Base-by-base conservation (phyloP, 2,329 filamentous ascomycete species). In the Clarireedia homoeocarpa region DNA sequence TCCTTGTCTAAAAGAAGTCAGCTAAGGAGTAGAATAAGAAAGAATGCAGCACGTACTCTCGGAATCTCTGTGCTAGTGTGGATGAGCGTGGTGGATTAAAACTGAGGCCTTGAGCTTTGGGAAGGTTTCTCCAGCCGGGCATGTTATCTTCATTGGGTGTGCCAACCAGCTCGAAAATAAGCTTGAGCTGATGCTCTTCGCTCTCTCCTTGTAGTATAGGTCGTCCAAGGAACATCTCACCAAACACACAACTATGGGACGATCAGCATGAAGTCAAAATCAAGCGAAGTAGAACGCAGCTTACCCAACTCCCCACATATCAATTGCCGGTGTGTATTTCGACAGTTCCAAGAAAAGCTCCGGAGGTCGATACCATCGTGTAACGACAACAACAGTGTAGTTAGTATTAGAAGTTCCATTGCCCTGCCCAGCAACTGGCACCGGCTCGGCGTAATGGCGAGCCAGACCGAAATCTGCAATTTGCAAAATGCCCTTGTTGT, bases 401-500 rank as follows among this genome's bases (percentile, higher is more conserved):
- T 97, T 91, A 67, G 91, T 81, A 56, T 82, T 83, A 0, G 91
- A 91, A 55, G 92, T 87, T 45, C 94, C 92, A 59, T 89, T 89
- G 39, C 91, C 88, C 58, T 80, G 80, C 0, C 91, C 91, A 24
- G 88, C 76, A 56, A 83, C 81, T 2, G 94, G 94, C 4, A 86
- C 83, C 0, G 81, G 79, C 45, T 95, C 94, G 61, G 96, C 91
- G 69, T 96, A 99, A 66, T 95, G 89, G 66, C 94, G 81, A 6
- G 94, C 94, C 36, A 99, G 80, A 64, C 94, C 94, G 66, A 99
- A 99, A 75, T 99, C 94, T 44, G 91, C 94, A 72, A 99, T 97
- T 71, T 97, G 92, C 10, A 99, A 80, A 55, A 96, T 86, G 23
- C 94, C 94, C 55, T 84, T 80, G 72, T 99, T 97, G 74, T 89